A percentile compares a stretch with the other conserved stretches of the same genome.
These are phyloP conservation scores for Aspergillus sp. DNA, from an alignment of 2,329 filamentous ascomycete species.

Conservation along the genomic window DNA sequence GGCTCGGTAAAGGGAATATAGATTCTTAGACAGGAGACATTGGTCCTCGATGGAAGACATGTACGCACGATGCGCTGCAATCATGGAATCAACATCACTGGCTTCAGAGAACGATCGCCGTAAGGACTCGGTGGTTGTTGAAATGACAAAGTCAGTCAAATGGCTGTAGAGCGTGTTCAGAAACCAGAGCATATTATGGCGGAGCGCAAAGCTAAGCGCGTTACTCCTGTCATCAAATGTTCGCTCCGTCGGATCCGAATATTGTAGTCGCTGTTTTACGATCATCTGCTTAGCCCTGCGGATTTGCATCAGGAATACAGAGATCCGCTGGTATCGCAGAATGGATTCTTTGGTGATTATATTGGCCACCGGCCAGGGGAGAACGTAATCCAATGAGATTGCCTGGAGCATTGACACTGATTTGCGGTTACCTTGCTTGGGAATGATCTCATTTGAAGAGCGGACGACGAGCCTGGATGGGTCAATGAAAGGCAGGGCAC, in stretches of 20 bases:
- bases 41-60: conserved; percentile 63
- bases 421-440: conserved; percentile 48
- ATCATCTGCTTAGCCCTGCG: conserved; percentile 68
- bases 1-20: conserved; percentile 68
- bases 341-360: conserved; percentile 67
- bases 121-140: conserved; percentile 58
- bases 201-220: conserved; percentile 47
- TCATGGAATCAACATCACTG: conserved; percentile 78
- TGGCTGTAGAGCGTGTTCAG: conserved; percentile 72
- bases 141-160: conserved; percentile 69
- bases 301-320: conserved; percentile 74
- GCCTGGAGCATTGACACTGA: conserved; percentile 63
- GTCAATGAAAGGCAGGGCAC: conserved; percentile 52
- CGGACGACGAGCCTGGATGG: conserved; percentile 61
- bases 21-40: conserved; percentile 65
- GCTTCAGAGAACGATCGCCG: conserved; percentile 56
- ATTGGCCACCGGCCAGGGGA: conserved; percentile 66
- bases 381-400: conserved; percentile 65
- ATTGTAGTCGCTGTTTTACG: conserved; percentile 47
- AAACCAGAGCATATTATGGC: conserved; percentile 74
- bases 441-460: conserved; percentile 42
- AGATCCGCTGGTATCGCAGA: conserved; percentile 66
- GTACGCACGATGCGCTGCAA: conserved; percentile 64
- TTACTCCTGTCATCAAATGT: conserved; percentile 39
- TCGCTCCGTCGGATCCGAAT: conserved; percentile 34